These are phyloP conservation scores for Mycena capillaripes DNA, from an alignment of 768 basidiomycete genomes.

Conservation along the genomic window DNA sequence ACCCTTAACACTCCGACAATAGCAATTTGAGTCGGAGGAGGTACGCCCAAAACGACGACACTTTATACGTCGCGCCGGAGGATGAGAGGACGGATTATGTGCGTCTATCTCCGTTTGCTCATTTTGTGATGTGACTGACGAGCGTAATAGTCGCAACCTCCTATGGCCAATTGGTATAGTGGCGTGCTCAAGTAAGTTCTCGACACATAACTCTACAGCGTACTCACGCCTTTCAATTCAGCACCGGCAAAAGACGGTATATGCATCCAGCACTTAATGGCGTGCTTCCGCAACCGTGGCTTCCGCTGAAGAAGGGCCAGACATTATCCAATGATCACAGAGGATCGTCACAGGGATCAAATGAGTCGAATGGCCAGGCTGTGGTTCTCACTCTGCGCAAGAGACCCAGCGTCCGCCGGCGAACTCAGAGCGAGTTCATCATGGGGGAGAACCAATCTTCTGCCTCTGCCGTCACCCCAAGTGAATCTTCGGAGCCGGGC, in stretches of 20 bases:
- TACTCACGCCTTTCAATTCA: constrained; percentile 46
- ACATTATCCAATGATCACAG: constrained; percentile 70
- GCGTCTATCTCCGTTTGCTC: constrained; percentile 37
- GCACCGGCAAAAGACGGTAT: constrained; percentile 95
- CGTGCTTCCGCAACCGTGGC: constrained; percentile 93
- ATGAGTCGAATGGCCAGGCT: constrained; percentile 65
- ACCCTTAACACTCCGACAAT: constrained; percentile 42
- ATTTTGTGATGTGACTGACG: constrained; percentile 24
- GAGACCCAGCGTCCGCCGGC: constrained; percentile 69
- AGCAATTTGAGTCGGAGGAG: constrained; percentile 89
- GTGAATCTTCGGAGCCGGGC: constrained; percentile 42
- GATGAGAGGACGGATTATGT: constrained; percentile 94
- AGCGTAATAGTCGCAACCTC: constrained; percentile 85
- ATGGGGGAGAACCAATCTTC: constrained; percentile 35
- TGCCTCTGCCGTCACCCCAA: constrained; percentile 37
- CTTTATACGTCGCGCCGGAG: constrained; percentile 94
- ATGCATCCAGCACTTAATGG: constrained; percentile 97
- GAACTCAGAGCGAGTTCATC: constrained; percentile 38
- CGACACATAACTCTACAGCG: background rate
- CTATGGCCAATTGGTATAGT: constrained; percentile 95
- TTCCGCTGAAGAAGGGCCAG: constrained; percentile 90
- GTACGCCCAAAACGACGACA: constrained; percentile 95
- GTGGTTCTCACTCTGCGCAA: constrained; percentile 89
- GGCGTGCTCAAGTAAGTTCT: constrained; percentile 87
- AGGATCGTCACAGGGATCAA: constrained; percentile 50